Evolutionary conservation across 352 stramenopile genomes (phyloP), one percentile per base, ranked within the genome.

Genomic region (Globisporangium solare): DNA sequence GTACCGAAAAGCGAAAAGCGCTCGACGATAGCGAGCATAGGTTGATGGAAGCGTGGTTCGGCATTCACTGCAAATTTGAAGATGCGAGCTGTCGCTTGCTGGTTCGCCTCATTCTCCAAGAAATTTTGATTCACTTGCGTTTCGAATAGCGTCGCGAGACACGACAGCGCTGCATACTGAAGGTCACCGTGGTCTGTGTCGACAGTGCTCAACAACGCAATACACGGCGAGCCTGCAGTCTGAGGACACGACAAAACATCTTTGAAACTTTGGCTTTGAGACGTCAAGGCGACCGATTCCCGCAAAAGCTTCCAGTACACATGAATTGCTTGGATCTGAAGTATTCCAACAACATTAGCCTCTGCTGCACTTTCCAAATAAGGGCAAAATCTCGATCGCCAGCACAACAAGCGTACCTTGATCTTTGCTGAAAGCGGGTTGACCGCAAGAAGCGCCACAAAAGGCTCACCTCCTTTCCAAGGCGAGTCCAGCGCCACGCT

Each of bases 381-480:
- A 27, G 24, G 24, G 5, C 24, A 27, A 27, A 27, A 42, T 2
- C 14, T 17, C 37, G 14, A 42, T 42, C 6, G 37, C 37, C 37
- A 17, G 14, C 37, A 24, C 4, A 17, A 12, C 5, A 17, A 6
- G 24, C 21, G 4, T 49, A 63, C 56, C 49, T 63, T 63, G 15
- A 57, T 53, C 13, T 56, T 41, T 6, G 47, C 20, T 0, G 48
- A 14, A 5, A 63, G 20, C 3, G 3, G 31, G 15, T 20, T 52
- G 2, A n/a, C 21, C 7, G 40, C 21, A 21, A 56, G 14, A 18
- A 63, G 40, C 6, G 41, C 56, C 11, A 51, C 17, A 24, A 86
- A 79, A 0, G 73, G 73, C 24, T 85, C 71, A 0, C 73, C 68
- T 12, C 60, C 76, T 73, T 80, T 81, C 71, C 76, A 82, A 11